These are phyloP conservation scores for Plantago coronopus DNA, from an alignment of 305 asterid genomes.

Conservation along the genomic window DNA sequence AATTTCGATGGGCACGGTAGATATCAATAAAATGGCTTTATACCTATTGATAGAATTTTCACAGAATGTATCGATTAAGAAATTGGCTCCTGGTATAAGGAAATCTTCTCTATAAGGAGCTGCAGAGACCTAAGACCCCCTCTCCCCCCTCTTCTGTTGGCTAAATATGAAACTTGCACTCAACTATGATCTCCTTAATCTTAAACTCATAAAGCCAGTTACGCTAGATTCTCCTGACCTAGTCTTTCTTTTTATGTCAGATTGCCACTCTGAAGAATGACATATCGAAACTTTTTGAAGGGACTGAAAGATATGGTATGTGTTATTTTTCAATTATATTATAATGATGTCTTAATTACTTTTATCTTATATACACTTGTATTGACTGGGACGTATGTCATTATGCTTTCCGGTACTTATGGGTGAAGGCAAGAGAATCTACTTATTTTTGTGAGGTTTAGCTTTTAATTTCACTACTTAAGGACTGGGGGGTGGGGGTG, in stretches of 20 bases:
- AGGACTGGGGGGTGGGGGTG: no score
- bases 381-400: not conserved
- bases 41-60: no score
- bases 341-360: not conserved
- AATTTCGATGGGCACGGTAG: no score
- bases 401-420: not conserved
- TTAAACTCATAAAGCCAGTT: constrained; percentile 10
- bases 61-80: no score
- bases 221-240: constrained; percentile 26
- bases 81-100: no score
- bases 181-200: not conserved
- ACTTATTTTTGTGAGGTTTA: constrained; percentile 5
- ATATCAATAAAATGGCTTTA: no score
- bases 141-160: no score
- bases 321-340: constrained; percentile 1
- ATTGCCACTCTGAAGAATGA: constrained; percentile 62
- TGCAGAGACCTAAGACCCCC: no score
- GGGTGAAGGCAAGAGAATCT: constrained; percentile 12
- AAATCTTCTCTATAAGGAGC: no score
- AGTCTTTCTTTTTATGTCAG: constrained; percentile 41
- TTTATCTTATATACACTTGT: not conserved
- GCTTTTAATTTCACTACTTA: constrained; percentile 8
- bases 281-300: constrained; percentile 78
- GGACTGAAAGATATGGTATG: constrained; percentile 77
- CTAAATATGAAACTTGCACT: no score